phyloP scores from a whole-genome alignment of 2,329 filamentous ascomycete species.

The Aureobasidium sp. region DNA sequence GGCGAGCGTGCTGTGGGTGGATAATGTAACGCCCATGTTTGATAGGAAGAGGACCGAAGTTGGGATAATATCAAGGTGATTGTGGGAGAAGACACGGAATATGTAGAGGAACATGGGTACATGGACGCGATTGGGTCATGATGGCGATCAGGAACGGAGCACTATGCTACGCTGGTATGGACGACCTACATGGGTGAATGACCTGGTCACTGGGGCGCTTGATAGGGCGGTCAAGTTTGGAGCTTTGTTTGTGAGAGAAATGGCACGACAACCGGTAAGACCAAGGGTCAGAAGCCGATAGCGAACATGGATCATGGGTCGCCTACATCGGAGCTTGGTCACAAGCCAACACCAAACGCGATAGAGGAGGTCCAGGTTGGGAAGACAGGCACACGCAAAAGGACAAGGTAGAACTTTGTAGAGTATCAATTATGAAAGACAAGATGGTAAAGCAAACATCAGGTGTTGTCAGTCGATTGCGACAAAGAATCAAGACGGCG shows the following conservation, averaged over 20 bases:
- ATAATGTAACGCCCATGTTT: slow-evolving; percentile 28
- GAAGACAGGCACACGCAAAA: not conserved
- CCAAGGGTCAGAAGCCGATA: slow-evolving; percentile 3
- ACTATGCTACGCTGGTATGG: not conserved
- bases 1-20: slow-evolving; percentile 23
- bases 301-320: not conserved
- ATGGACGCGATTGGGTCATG: not conserved
- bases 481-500: not conserved
- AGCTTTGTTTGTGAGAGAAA: slow-evolving; percentile 7
- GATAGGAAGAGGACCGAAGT: not conserved
- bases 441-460: not conserved
- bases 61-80: not conserved
- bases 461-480: slow-evolving; percentile 7
- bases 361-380: not conserved
- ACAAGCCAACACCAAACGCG: not conserved
- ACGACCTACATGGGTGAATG: not conserved
- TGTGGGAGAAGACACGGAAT: not conserved
- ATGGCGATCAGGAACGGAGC: not conserved
- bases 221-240: not conserved
- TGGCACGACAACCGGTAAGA: slow-evolving; percentile 9
- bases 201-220: slow-evolving; percentile 1
- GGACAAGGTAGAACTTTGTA: not conserved
- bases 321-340: slow-evolving; percentile 7
- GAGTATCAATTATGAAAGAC: not conserved
- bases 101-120: not conserved